These are phyloP conservation scores for Fusarium metavorans DNA, from an alignment of 2,329 filamentous ascomycete species.

Conservation along the genomic window DNA sequence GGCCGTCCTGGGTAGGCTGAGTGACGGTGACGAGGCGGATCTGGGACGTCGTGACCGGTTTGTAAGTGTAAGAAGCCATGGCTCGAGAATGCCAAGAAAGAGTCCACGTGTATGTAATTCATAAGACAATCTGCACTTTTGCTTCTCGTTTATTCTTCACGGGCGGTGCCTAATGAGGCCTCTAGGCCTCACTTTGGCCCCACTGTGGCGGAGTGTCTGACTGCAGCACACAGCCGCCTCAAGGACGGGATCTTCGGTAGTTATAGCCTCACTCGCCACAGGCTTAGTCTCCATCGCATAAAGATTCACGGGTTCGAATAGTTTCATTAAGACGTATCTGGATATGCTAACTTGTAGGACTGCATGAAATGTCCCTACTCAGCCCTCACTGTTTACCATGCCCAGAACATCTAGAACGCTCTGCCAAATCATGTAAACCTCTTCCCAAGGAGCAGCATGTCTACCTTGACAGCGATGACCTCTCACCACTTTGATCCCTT, in stretches of 20 bases:
- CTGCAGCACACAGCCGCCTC: not conserved
- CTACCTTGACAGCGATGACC: not conserved
- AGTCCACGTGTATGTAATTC: not conserved
- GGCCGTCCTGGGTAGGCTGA: not conserved
- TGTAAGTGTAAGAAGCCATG: conserved; percentile 24
- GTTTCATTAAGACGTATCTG: not conserved
- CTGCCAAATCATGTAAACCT: not conserved
- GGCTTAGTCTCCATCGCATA: not conserved
- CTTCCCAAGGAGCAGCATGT: not conserved
- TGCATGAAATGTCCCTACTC: not conserved
- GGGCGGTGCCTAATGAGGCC: not conserved
- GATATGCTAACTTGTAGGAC: not conserved
- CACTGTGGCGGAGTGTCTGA: not conserved
- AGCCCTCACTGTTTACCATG: not conserved
- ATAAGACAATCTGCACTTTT: not conserved
- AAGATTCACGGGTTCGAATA: not conserved
- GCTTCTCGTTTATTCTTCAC: not conserved
- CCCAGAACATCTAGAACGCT: not conserved
- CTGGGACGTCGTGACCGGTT: conserved; percentile 8
- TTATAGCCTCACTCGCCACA: conserved; percentile 5
- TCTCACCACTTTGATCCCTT: not conserved
- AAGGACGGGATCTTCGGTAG: not conserved
- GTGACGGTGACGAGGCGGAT: conserved; percentile 25
- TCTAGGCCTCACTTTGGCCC: not conserved
- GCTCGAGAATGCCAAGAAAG: not conserved